phyloP scores from a whole-genome alignment of 2,329 filamentous ascomycete genomes.

The Aspergillus phoenicis region DNA sequence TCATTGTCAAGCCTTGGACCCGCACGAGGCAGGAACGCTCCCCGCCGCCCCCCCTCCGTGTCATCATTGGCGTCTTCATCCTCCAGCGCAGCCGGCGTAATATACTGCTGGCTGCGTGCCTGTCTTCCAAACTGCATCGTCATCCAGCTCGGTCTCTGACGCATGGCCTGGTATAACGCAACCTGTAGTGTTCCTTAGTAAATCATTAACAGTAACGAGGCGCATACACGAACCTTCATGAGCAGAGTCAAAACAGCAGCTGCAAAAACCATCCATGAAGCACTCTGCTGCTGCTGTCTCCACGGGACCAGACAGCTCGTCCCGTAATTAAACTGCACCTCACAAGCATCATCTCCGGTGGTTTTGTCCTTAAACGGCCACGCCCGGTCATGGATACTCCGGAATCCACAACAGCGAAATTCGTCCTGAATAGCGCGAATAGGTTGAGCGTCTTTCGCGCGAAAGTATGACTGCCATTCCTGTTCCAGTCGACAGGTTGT shows the following conservation, averaged over 20 bases:
- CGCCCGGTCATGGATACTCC: conserved; percentile 40
- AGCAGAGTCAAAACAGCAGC: conserved; percentile 27
- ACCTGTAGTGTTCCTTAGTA: neutral
- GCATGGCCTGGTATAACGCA: conserved; percentile 1
- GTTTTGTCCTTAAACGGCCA: conserved; percentile 41
- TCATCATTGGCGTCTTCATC: conserved; percentile 7
- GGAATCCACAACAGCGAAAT: conserved; percentile 39
- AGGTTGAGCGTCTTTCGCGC: conserved; percentile 31
- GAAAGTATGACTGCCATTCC: conserved; percentile 37
- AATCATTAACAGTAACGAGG: neutral
- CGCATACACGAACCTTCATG: conserved; percentile 23
- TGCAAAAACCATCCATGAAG: conserved; percentile 33
- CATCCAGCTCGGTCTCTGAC: conserved; percentile 17
- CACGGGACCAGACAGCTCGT: conserved; percentile 35
- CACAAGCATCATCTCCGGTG: conserved; percentile 36
- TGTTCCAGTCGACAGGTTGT: conserved; percentile 33
- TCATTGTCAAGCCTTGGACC: conserved; percentile 6
- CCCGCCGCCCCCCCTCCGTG: neutral
- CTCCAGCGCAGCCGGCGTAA: conserved; percentile 13
- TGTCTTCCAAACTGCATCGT: neutral
- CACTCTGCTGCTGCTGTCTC: conserved; percentile 29
- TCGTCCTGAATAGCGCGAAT: conserved; percentile 39
- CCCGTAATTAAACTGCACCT: conserved; percentile 33
- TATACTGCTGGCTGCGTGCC: conserved; percentile 12
- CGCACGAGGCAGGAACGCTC: conserved; percentile 9